Conservation (phyloP, 1,284 basidiomycete species). For the Ganoderma meredithae region DNA sequence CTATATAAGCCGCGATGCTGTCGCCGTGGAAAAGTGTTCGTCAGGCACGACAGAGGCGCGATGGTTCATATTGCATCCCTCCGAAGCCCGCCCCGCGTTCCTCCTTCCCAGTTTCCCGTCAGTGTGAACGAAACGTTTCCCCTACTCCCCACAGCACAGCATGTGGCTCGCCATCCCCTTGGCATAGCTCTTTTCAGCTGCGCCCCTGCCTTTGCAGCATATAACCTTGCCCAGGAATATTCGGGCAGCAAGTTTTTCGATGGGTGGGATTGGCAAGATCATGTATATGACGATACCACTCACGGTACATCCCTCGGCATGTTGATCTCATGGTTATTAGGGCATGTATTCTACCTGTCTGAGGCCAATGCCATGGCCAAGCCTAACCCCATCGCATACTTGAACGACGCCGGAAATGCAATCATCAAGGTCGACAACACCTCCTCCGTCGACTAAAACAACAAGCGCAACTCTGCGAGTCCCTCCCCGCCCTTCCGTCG, state of each 20-base stretch:
- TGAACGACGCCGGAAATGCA: slow-evolving; percentile 57
- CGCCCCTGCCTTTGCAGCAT: slow-evolving; percentile 19
- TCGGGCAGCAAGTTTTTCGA: slow-evolving; percentile 56
- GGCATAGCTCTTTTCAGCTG: background rate
- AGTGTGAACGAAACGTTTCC: background rate
- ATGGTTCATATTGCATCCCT: background rate
- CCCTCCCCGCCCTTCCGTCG: background rate
- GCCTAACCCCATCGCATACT: slow-evolving; percentile 53
- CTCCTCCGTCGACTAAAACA: slow-evolving; percentile 55
- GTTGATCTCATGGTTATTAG: too few relatives aligned
- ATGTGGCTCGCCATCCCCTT: slow-evolving; percentile 1
- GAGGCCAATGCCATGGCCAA: slow-evolving; percentile 48
- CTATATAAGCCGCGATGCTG: background rate
- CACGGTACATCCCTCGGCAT: slow-evolving; percentile 26
- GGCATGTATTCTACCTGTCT: slow-evolving; percentile 58
- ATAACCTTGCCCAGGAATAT: slow-evolving; percentile 41
- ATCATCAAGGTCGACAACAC: slow-evolving; percentile 68
- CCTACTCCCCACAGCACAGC: background rate
- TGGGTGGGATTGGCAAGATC: slow-evolving; percentile 59
- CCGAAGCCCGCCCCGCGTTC: background rate
- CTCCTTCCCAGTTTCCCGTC: background rate
- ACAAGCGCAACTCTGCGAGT: slow-evolving; percentile 64
- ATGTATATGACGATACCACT: slow-evolving; percentile 58
- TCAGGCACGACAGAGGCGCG: background rate
- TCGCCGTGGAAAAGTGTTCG: background rate